Percentiles rank a stretch among this genome's conserved stretches.
These are phyloP conservation scores for Nitzschia sp. DNA, from an alignment of 108 stramenopile species.

Conservation along the genomic window DNA sequence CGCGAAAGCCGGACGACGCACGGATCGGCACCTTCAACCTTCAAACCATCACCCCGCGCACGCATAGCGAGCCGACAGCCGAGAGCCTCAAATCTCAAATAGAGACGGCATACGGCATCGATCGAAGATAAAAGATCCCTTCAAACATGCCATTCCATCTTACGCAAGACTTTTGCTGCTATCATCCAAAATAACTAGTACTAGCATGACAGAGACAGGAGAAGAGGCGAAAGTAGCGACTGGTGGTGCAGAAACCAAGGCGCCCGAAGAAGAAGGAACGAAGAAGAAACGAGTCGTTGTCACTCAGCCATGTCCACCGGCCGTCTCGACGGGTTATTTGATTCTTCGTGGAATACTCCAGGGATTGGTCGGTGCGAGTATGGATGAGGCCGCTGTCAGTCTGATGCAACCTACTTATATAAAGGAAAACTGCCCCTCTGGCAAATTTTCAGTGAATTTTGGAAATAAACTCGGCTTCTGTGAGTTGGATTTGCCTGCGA, in stretches of 20 bases:
- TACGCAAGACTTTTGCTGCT: too few species aligned
- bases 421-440: constrained; percentile 63
- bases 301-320: constrained; percentile 43
- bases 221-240: too few species aligned
- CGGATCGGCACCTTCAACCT: too few species aligned
- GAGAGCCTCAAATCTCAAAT: too few species aligned
- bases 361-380: constrained; percentile 45
- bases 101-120: too few species aligned
- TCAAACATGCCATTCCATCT: too few species aligned
- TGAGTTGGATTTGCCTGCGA: constrained; percentile 32
- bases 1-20: too few species aligned
- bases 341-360: constrained; percentile 60
- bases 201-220: too few species aligned
- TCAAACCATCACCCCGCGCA: too few species aligned
- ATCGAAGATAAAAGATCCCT: too few species aligned
- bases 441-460: constrained; percentile 61
- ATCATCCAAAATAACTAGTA: too few species aligned
- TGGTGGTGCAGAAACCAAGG: neutral
- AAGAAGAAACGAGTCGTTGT: constrained; percentile 47
- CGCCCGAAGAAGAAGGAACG: constrained; percentile 3
- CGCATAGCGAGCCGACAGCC: too few species aligned
- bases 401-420: constrained; percentile 73
- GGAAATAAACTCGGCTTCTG: constrained; percentile 62
- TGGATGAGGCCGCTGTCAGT: constrained; percentile 39
- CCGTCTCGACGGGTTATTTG: constrained; percentile 62